These are phyloP conservation scores for Nyssa sinensis DNA, from an alignment of 148 eudicot genomes.

Conservation along the genomic window DNA sequence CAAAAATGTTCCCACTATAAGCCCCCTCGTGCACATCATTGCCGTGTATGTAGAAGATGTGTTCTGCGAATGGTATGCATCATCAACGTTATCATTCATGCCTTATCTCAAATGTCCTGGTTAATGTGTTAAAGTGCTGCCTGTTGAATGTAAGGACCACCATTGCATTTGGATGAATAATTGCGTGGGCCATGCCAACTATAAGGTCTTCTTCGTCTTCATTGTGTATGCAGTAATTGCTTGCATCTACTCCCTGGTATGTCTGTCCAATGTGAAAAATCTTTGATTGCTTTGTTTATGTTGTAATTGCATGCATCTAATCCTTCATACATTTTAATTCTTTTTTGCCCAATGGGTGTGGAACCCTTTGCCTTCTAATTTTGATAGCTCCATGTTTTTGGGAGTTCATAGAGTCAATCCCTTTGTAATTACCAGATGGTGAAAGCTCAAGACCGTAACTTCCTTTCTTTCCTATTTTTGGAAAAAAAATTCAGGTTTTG, in stretches of 20 bases:
- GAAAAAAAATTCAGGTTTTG: slow-evolving; percentile 51
- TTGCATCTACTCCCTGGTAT: slow-evolving; percentile 86
- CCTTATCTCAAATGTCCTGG: slow-evolving; percentile 14
- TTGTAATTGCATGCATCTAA: not conserved
- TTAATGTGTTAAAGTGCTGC: slow-evolving; percentile 32
- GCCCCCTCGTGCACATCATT: slow-evolving; percentile 99
- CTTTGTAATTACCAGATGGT: not conserved
- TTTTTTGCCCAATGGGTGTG: not conserved
- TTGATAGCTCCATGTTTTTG: not conserved
- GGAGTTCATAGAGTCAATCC: too few relatives aligned
- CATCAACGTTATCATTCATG: slow-evolving; percentile 10
- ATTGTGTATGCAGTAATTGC: slow-evolving; percentile 77
- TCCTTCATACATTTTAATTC: not conserved
- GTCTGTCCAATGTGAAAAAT: slow-evolving; percentile 13
- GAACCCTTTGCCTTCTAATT: not conserved
- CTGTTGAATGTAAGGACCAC: slow-evolving; percentile 75
- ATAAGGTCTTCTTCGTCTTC: slow-evolving; percentile 84
- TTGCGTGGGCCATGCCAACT: slow-evolving; percentile 95
- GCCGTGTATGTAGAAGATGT: slow-evolving; percentile 92
- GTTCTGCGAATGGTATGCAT: slow-evolving; percentile 84
- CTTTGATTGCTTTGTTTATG: not conserved
- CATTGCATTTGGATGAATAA: slow-evolving; percentile 98
- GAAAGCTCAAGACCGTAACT: slow-evolving; percentile 4
- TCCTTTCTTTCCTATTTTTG: not conserved
- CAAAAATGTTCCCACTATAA: slow-evolving; percentile 90